These are phyloP conservation scores for Xylaria castorea DNA, from an alignment of 495 filamentous ascomycete genomes.

Conservation along the genomic window DNA sequence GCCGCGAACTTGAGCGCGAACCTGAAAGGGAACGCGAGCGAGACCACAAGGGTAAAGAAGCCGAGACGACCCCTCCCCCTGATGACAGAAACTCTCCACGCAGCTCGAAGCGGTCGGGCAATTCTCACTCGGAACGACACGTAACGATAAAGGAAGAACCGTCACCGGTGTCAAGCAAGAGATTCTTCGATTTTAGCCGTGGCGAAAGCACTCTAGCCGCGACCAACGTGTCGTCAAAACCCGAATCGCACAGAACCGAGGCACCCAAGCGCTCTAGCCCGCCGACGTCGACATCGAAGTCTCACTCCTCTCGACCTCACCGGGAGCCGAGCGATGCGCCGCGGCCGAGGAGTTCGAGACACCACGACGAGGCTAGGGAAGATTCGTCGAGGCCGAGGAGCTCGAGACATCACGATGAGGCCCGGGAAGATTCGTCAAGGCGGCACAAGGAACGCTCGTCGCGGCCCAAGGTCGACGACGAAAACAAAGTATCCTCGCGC, in stretches of 20 bases:
- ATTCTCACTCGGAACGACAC: constrained; percentile 31
- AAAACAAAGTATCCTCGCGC: constrained; percentile 5
- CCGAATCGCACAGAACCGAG: constrained; percentile 31
- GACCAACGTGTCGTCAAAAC: constrained; percentile 29
- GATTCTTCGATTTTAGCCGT: constrained; percentile 50
- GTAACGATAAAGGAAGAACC: constrained; percentile 34
- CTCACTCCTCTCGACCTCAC: constrained; percentile 15
- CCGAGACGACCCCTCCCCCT: constrained; percentile 27
- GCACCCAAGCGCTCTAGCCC: constrained; percentile 48
- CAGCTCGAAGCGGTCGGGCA: constrained; percentile 47
- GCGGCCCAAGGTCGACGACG: neutral
- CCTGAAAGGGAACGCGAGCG: constrained; percentile 29
- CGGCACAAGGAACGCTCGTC: constrained; percentile 20
- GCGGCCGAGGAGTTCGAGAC: constrained; percentile 23
- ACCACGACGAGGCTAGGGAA: neutral
- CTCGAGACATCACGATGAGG: constrained; percentile 5
- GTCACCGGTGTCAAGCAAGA: constrained; percentile 43
- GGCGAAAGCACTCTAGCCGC: constrained; percentile 44
- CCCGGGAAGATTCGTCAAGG: constrained; percentile 1
- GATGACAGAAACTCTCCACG: constrained; percentile 39
- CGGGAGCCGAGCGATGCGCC: constrained; percentile 24
- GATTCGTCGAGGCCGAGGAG: constrained; percentile 25
- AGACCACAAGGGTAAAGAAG: constrained; percentile 36
- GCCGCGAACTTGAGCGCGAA: constrained; percentile 35
- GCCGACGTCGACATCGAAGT: constrained; percentile 27